phyloP scores from a whole-genome alignment of 139 green algal genomes.

The Micromonas pusilla region DNA sequence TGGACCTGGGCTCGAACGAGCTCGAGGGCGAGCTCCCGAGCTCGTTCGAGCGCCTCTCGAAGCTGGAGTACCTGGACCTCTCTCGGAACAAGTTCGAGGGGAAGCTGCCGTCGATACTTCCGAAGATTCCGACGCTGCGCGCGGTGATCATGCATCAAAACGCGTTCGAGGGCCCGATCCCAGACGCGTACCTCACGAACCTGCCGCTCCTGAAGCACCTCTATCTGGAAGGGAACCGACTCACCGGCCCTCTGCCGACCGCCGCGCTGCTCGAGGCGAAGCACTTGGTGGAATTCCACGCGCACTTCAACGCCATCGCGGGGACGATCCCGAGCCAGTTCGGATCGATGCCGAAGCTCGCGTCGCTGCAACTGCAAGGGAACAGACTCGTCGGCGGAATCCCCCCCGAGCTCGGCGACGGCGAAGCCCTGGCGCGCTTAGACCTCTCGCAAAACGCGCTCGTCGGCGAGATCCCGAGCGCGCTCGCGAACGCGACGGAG shows the following conservation, averaged over 20 bases:
- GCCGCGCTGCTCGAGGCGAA: neutral
- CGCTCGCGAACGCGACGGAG: neutral
- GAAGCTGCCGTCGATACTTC: neutral
- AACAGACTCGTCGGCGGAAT: neutral
- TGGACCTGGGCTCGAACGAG: constrained; percentile 10
- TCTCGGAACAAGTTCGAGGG: neutral
- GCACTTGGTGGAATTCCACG: neutral
- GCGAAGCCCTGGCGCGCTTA: neutral
- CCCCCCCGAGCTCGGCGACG: neutral
- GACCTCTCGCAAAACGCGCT: constrained; percentile 3
- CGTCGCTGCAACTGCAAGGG: neutral
- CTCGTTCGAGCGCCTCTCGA: neutral
- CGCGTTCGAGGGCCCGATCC: neutral
- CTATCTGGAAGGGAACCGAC: neutral
- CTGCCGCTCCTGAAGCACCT: neutral
- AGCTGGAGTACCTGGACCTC: neutral
- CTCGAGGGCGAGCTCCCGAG: neutral
- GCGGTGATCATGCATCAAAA: neutral
- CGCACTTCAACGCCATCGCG: neutral
- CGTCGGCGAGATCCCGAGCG: neutral
- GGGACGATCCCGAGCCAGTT: neutral
- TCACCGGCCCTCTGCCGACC: neutral
- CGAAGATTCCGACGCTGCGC: neutral
- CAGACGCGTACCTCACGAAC: neutral
- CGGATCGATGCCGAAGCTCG: neutral